Conservation (phyloP, 2,329 filamentous ascomycete genomes). For the Thyridium curvatum region DNA sequence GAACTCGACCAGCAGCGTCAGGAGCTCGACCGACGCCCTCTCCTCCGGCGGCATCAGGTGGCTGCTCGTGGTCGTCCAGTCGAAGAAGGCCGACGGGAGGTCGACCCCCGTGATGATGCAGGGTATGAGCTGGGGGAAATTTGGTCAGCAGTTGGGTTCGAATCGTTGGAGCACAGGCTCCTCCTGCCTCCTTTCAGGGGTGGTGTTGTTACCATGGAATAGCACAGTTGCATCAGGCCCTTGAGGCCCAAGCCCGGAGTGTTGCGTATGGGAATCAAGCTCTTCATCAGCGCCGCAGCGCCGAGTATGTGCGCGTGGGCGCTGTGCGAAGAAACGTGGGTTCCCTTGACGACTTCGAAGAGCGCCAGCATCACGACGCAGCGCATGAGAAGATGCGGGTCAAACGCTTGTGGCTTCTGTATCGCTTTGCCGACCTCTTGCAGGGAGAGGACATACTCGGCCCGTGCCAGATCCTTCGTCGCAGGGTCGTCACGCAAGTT, state of each 20-base stretch:
- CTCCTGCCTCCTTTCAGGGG: no score
- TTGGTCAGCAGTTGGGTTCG: neutral
- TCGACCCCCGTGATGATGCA: constrained; percentile 29
- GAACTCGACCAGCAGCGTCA: constrained; percentile 30
- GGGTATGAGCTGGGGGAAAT: constrained; percentile 34
- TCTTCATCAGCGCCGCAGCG: constrained; percentile 50
- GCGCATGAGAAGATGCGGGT: constrained; percentile 39
- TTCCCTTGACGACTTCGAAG: constrained; percentile 54
- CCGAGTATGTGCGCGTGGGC: constrained; percentile 55
- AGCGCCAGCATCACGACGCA: constrained; percentile 52
- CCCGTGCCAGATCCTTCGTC: constrained; percentile 38
- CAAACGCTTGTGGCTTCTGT: constrained; percentile 20
- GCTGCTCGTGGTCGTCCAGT: constrained; percentile 33
- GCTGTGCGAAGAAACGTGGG: constrained; percentile 36
- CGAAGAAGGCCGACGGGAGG: constrained; percentile 34
- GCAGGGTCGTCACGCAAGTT: constrained; percentile 42
- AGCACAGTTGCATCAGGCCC: constrained; percentile 48
- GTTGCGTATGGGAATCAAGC: constrained; percentile 30
- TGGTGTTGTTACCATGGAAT: constrained; percentile 47
- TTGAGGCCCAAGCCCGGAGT: constrained; percentile 37
- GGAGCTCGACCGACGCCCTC: constrained; percentile 31
- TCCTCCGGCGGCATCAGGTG: constrained; percentile 26
- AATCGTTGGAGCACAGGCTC: no score
- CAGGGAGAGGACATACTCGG: constrained; percentile 49
- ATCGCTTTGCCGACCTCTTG: constrained; percentile 37